phyloP scores from a whole-genome alignment of 2,329 filamentous ascomycete species.

The Rosellinia necatrix region DNA sequence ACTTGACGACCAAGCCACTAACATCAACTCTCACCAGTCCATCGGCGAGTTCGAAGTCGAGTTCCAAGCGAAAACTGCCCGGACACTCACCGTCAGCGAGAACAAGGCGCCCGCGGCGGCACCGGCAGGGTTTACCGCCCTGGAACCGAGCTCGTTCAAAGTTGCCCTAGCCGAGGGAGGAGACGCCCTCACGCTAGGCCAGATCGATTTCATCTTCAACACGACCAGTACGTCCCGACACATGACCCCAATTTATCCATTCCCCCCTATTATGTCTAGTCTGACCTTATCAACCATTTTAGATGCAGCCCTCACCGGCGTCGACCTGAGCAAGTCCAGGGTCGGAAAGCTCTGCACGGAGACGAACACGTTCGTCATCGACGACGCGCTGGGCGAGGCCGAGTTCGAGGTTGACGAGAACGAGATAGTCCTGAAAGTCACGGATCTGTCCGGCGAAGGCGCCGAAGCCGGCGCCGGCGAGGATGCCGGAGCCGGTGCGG shows the following conservation, averaged over 20 bases:
- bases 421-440: background rate
- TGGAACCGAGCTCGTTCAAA: background rate
- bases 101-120: slow-evolving; percentile 1
- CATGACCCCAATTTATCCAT: too few relatives aligned
- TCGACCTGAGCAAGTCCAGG: background rate
- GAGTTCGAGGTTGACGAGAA: slow-evolving; percentile 1
- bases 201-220: slow-evolving; percentile 1
- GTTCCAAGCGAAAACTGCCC: background rate
- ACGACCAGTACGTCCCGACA: background rate
- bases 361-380: slow-evolving; percentile 1
- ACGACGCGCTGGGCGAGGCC: background rate
- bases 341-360: background rate
- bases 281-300: background rate
- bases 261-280: too few relatives aligned
- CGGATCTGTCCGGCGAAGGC: background rate
- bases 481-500: too few relatives aligned
- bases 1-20: background rate
- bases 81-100: slow-evolving; percentile 5
- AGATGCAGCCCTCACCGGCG: background rate
- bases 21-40: background rate
- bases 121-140: background rate
- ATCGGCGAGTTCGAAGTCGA: background rate
- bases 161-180: background rate
- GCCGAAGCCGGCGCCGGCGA: background rate
- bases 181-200: background rate